Base-by-base conservation (phyloP, 441 rosid species). In the California macrophylla region DNA sequence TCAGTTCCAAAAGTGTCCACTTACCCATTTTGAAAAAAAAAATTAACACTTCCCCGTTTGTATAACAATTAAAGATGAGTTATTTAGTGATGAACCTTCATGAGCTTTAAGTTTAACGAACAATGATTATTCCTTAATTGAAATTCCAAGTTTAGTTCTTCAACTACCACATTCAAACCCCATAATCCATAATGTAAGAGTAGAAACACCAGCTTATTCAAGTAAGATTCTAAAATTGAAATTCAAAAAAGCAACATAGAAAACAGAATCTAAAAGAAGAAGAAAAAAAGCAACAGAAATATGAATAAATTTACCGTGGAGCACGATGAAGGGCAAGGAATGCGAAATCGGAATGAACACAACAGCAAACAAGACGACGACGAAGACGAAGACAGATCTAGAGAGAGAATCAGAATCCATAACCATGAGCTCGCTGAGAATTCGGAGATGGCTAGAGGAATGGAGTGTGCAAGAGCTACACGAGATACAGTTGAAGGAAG, bases 321-420 rank as follows among this genome's bases (percentile, higher is more conserved):
- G 81, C 45, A 88, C 89, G 29, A 88, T 69, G 71, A 85, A 86
- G 69, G 91, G 88, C 45, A 82, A 25, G 36, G 88, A 81, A 72
- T 54, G 52, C n/a, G 84, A 79, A 69, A 74, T 64, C 10, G 83
- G 82, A 68, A 72, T 8, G 24, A 77, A 24, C 16, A 73, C 32
- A 34, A 60, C 58, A 20, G 69, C 16, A 36, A 81, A 15, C 63
- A 75, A 20, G 40, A 76, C 62, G 58, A 60, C 12, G 54, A 54
- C 61, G 52, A 75, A n/a, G 32, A 77, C 61, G 8, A 52, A 18
- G 40, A 50, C 67, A 32, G 38, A 64, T n/a, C 70, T 71, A 6
- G 66, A 50, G 77, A 62, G 69, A 65, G 66, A 50, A 67, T 81
- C 85, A 56, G 64, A 50, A 67, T 82, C 88, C 92, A 84, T 84